Percentiles rank a stretch among this genome's conserved stretches.
Conservation (phyloP, 1,139 yeast species). For the Pichia sp. region DNA sequence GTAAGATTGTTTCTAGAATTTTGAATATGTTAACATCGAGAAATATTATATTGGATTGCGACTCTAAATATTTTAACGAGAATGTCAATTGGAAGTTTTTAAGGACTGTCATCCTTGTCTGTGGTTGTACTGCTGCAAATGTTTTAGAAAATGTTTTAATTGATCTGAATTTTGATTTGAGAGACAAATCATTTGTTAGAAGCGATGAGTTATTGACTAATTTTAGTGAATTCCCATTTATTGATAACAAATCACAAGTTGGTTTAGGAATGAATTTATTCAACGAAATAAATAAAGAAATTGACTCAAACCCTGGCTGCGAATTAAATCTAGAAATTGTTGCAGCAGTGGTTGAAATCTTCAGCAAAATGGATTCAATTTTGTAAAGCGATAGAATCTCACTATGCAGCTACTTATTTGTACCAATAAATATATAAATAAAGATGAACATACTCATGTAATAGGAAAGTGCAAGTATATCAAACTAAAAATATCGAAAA, state of each 20-base stretch:
- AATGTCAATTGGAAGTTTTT: conserved; percentile 62
- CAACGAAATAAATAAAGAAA: conserved; percentile 58
- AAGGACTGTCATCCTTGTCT: conserved; percentile 74
- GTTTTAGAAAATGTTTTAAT: conserved; percentile 87
- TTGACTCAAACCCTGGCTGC: conserved; percentile 42
- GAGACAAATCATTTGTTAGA: conserved; percentile 88
- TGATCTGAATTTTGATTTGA: conserved; percentile 72
- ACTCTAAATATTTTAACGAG: conserved; percentile 52
- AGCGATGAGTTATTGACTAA: conserved; percentile 85
- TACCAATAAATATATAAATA: too few species aligned
- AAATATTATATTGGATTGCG: conserved; percentile 46
- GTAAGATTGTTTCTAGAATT: conserved; percentile 69
- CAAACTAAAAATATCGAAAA: too few species aligned
- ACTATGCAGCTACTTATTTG: too few species aligned
- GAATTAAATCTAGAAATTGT: conserved; percentile 79
- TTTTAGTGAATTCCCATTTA: conserved; percentile 84
- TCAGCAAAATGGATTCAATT: conserved; percentile 48
- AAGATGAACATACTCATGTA: too few species aligned
- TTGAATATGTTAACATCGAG: conserved; percentile 63
- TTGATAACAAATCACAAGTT: conserved; percentile 43
- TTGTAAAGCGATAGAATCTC: conserved; percentile 12
- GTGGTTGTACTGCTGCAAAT: conserved; percentile 92
- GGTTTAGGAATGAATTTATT: conserved; percentile 75
- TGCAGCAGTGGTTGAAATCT: conserved; percentile 73
- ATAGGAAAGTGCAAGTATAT: too few species aligned